A percentile compares a stretch with the other conserved stretches of the same genome.
Evolutionary conservation across 257 asterid genomes (phyloP).

Genomic region (Scutellaria minor): DNA sequence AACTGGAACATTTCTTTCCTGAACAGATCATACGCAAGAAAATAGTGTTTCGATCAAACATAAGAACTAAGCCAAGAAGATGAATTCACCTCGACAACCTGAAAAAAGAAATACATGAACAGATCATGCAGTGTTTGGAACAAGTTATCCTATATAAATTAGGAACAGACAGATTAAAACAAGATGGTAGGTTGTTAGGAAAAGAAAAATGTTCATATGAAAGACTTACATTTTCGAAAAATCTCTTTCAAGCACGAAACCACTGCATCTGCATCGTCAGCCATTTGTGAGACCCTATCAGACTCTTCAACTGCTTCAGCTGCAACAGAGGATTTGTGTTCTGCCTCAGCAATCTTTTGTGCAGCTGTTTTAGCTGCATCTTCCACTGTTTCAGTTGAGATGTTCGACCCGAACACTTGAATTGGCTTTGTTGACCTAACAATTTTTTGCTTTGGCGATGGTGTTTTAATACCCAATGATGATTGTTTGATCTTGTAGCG

Average conservation of each 20-base stretch:
- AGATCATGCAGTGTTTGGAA: too few relatives aligned
- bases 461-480: slow-evolving; percentile 37
- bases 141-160: background rate
- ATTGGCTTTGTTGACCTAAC: slow-evolving; percentile 35
- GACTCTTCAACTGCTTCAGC: slow-evolving; percentile 56
- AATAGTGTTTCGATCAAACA: too few relatives aligned
- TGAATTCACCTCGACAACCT: too few relatives aligned
- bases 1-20: too few relatives aligned
- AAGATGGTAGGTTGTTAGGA: background rate
- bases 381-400: slow-evolving; percentile 39
- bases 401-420: slow-evolving; percentile 22
- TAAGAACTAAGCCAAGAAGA: too few relatives aligned
- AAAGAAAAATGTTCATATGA: background rate
- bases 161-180: slow-evolving; percentile 5
- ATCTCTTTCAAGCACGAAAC: slow-evolving; percentile 40
- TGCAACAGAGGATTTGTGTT: slow-evolving; percentile 45
- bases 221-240: slow-evolving; percentile 38
- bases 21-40: too few relatives aligned
- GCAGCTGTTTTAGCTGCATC: slow-evolving; percentile 53
- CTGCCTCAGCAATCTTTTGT: slow-evolving; percentile 53
- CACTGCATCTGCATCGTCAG: slow-evolving; percentile 51
- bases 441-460: slow-evolving; percentile 39
- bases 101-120: background rate
- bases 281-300: slow-evolving; percentile 50
- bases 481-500: slow-evolving; percentile 46